Evolutionary conservation across 1,284 basidiomycete genomes (phyloP), one percentile per base, ranked within the genome.

Genomic region (Trametes versicolor): DNA sequence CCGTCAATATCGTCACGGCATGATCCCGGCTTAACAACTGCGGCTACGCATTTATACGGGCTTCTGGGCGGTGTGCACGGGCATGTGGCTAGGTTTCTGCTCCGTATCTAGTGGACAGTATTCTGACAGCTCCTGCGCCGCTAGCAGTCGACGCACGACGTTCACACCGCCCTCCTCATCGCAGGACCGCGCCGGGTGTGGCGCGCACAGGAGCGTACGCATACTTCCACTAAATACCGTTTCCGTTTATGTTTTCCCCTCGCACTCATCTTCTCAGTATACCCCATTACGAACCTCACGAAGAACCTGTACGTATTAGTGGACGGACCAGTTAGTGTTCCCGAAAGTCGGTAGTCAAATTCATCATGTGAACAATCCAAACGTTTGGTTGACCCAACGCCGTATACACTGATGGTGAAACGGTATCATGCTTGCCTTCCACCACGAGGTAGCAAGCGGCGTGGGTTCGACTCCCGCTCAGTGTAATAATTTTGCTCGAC

Each of bases 401-500:
- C n/a, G n/a, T n/a, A 13, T 32, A 56, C 60, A 62, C 56, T 62
- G 55, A 62, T 65, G 64, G 64, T 58, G 64, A 65, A 65, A 65
- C 64, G 64, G 64, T 55, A 58, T 58, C 64, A 59, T 62, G 64
- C 60, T 65, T 62, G 64, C 64, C 60, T 62, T 62, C 57, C 56
- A 62, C 34, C 21, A 19, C 2, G 27, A 37, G 45, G 12, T 45
- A 65, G 60, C 60, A 65, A 65, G 64, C 64, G 64, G 64, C 64
- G 64, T 49, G 64, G 64, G 64, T 65, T 65, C 63, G 63, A 64
- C 63, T 60, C 64, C 64, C 64, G 56, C 64, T 65, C 64, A 65
- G 64, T 65, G 64, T 62, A 65, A 15, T 36, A 25, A 27, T 50
- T 50, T 32, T 27, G 21, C 9, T n/a, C 45, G 15, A 9, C 47